Conservation (phyloP, 2,329 filamentous ascomycete species). For the Ceratocystis variospora region DNA sequence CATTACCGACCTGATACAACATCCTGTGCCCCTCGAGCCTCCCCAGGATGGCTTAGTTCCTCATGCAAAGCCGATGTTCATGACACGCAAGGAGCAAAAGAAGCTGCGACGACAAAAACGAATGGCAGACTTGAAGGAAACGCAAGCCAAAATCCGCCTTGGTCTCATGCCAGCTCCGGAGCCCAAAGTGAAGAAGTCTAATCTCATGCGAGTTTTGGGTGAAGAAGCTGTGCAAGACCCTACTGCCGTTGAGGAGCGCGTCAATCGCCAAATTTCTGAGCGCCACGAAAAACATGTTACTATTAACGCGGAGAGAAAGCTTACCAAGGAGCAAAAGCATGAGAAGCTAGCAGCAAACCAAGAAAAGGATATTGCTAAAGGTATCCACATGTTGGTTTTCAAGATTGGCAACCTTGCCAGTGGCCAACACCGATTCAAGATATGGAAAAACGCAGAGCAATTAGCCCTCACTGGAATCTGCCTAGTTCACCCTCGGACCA, state of each 20-base stretch:
- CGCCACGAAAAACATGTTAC: slow-evolving; percentile 65
- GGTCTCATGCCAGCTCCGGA: slow-evolving; percentile 80
- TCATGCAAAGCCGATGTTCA: slow-evolving; percentile 73
- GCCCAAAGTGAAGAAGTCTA: slow-evolving; percentile 93
- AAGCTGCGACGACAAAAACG: slow-evolving; percentile 81
- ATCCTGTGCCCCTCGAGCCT: slow-evolving; percentile 79
- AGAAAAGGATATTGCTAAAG: slow-evolving; percentile 74
- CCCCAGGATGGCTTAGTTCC: slow-evolving; percentile 77
- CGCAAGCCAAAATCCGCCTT: slow-evolving; percentile 87
- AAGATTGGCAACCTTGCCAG: slow-evolving; percentile 81
- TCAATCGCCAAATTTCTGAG: slow-evolving; percentile 84
- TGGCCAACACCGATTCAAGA: slow-evolving; percentile 84
- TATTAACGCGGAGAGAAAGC: slow-evolving; percentile 69
- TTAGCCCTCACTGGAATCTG: slow-evolving; percentile 77
- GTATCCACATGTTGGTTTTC: slow-evolving; percentile 77
- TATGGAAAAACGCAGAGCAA: slow-evolving; percentile 85
- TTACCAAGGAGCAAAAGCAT: slow-evolving; percentile 74
- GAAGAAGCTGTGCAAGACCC: slow-evolving; percentile 82
- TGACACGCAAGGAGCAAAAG: slow-evolving; percentile 80
- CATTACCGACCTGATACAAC: slow-evolving; percentile 81
- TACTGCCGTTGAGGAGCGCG: slow-evolving; percentile 86
- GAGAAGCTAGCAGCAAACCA: slow-evolving; percentile 76
- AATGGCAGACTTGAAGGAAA: slow-evolving; percentile 87
- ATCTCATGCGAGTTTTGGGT: slow-evolving; percentile 92
- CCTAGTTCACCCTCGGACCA: slow-evolving; percentile 79